Evolutionary conservation across 129 eudicot genomes (phyloP).

Genomic region (Oenanthe sinensis): DNA sequence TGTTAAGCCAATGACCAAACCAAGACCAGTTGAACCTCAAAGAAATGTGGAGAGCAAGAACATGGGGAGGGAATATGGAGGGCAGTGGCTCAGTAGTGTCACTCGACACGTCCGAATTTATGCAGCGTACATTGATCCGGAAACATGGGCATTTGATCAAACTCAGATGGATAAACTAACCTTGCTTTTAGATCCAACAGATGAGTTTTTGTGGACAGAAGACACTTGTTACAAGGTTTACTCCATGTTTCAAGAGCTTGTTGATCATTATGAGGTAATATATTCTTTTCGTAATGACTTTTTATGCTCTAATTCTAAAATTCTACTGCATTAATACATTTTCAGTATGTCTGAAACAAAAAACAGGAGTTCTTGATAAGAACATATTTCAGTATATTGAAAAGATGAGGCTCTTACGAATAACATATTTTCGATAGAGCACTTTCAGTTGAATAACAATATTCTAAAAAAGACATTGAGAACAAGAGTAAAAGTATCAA

Average conservation of each 20-base stretch:
- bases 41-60: conserved; percentile 64
- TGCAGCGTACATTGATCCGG: conserved; percentile 88
- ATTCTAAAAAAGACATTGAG: neutral
- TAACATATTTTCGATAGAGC: neutral
- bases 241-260: conserved; percentile 79
- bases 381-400: too few species aligned
- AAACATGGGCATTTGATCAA: conserved; percentile 71
- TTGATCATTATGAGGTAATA: conserved; percentile 82
- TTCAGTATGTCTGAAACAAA: too few species aligned
- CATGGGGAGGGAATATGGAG: conserved; percentile 63
- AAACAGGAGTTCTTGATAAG: neutral
- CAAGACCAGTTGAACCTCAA: conserved; percentile 66
- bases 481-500: neutral
- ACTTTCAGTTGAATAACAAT: neutral
- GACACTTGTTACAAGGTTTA: conserved; percentile 67
- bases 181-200: conserved; percentile 74
- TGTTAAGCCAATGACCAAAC: conserved; percentile 21
- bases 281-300: neutral
- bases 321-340: neutral
- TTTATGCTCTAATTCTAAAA: neutral
- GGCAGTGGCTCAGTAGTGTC: conserved; percentile 84
- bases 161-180: conserved; percentile 84
- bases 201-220: conserved; percentile 78
- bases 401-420: neutral
- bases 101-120: conserved; percentile 78